phyloP scores from a whole-genome alignment of 768 basidiomycete species.

The Boletus rubropictus region DNA sequence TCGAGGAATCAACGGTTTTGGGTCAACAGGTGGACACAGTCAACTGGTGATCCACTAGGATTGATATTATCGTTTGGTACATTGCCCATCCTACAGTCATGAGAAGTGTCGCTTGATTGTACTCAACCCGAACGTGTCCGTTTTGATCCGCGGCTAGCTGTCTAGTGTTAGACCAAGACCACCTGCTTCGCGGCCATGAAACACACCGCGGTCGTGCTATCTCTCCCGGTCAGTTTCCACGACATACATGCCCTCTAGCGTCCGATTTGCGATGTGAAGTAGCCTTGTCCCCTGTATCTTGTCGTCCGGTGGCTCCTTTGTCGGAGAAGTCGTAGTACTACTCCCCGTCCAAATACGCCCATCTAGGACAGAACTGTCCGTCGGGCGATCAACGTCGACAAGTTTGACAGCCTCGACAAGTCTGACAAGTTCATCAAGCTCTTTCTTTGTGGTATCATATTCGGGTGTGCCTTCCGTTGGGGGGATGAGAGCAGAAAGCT shows the following conservation, averaged over 20 bases:
- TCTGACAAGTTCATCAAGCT: conserved; percentile 66
- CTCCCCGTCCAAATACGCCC: conserved; percentile 40
- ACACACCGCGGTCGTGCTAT: conserved; percentile 11
- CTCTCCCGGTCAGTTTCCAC: conserved; percentile 44
- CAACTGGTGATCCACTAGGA: conserved; percentile 29
- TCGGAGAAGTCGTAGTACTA: conserved; percentile 30
- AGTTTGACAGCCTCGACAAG: conserved; percentile 80
- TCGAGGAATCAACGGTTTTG: conserved; percentile 84
- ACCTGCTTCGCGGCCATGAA: not conserved
- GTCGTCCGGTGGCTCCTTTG: conserved; percentile 17
- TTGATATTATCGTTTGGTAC: conserved; percentile 3
- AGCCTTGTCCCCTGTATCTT: conserved; percentile 39
- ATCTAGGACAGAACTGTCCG: conserved; percentile 31
- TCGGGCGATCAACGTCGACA: conserved; percentile 38
- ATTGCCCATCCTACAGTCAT: not conserved
- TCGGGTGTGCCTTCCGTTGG: conserved; percentile 54
- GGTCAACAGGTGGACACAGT: conserved; percentile 86
- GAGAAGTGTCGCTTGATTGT: too few species aligned
- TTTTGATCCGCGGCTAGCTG: not conserved
- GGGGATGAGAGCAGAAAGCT: conserved; percentile 66
- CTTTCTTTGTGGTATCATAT: conserved; percentile 45
- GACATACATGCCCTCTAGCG: conserved; percentile 48
- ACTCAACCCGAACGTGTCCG: too few species aligned
- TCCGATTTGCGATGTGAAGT: conserved; percentile 47
- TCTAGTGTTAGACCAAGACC: not conserved